Conservation (phyloP, 2,329 filamentous ascomycete species). For the Cladorrhinum sp. region DNA sequence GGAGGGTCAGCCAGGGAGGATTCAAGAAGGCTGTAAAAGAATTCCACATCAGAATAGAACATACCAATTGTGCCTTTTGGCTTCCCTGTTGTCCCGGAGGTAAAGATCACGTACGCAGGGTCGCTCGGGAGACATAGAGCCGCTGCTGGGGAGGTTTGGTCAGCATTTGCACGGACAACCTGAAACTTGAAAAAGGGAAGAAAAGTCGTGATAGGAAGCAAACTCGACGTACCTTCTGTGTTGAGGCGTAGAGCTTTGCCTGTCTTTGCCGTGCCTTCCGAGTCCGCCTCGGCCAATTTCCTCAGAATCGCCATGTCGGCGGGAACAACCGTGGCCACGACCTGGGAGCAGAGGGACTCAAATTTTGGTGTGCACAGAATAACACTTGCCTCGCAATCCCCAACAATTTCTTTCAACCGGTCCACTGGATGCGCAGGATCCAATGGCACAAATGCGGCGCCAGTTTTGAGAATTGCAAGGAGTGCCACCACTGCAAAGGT, state of each 20-base stretch:
- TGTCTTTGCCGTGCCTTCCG: neutral
- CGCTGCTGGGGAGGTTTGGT: neutral
- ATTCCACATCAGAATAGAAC: conserved; percentile 1
- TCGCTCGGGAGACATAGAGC: conserved; percentile 9
- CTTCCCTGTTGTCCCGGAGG: conserved; percentile 50
- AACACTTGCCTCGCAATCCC: conserved; percentile 15
- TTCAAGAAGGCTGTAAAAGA: neutral
- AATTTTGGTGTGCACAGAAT: conserved; percentile 21
- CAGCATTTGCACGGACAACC: neutral
- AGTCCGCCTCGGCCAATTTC: neutral
- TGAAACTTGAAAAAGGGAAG: neutral
- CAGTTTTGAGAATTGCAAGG: conserved; percentile 30
- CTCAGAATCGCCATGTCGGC: conserved; percentile 13
- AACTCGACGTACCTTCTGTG: neutral
- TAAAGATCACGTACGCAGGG: conserved; percentile 45
- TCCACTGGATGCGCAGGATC: conserved; percentile 26
- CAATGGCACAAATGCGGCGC: conserved; percentile 31
- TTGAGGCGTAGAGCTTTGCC: too few relatives aligned
- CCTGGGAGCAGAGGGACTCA: conserved; percentile 12
- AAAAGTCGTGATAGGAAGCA: neutral
- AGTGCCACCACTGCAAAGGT: conserved; percentile 26
- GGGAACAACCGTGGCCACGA: conserved; percentile 6
- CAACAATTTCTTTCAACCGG: conserved; percentile 21
- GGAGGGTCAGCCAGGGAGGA: conserved; percentile 15
- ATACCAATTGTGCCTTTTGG: conserved; percentile 43